These are phyloP conservation scores for Taiozyma sp. DNA, from an alignment of 1,139 yeast genomes.

Conservation along the genomic window DNA sequence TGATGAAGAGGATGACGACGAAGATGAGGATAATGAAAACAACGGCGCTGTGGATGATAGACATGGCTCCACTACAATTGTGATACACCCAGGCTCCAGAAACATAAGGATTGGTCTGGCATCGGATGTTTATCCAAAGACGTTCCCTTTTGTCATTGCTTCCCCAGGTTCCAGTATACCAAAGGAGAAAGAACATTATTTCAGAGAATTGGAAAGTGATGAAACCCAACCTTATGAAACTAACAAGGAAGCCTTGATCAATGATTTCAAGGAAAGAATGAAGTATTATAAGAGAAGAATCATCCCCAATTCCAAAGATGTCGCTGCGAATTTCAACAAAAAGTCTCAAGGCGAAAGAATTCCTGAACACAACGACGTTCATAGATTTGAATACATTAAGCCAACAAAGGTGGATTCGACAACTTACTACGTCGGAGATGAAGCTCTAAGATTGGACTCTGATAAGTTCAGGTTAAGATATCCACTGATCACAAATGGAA, in stretches of 20 bases:
- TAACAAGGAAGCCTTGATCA: constrained; percentile 45
- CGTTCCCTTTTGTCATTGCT: constrained; percentile 76
- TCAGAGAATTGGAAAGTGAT: constrained; percentile 29
- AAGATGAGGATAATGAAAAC: constrained; percentile 23
- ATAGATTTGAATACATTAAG: constrained; percentile 62
- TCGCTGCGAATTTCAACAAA: constrained; percentile 71
- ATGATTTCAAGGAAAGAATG: constrained; percentile 88
- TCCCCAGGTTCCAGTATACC: constrained; percentile 32
- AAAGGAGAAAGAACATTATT: constrained; percentile 2
- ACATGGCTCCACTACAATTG: constrained; percentile 51
- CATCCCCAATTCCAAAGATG: constrained; percentile 78
- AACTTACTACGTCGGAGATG: constrained; percentile 57
- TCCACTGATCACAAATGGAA: constrained; percentile 53
- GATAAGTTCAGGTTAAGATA: constrained; percentile 55
- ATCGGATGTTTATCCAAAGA: constrained; percentile 70
- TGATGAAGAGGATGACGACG: constrained; percentile 21
- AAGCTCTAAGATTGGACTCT: constrained; percentile 52
- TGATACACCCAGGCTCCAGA: constrained; percentile 84
- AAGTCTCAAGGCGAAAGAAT: constrained; percentile 61
- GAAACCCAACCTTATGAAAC: constrained; percentile 27
- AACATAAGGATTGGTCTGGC: constrained; percentile 79
- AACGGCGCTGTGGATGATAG: constrained; percentile 24
- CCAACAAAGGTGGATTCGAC: constrained; percentile 18
- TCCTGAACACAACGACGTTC: constrained; percentile 76
- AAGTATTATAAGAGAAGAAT: constrained; percentile 83